These are phyloP conservation scores for Phytophthora kernoviae DNA, from an alignment of 352 stramenopile species.

Conservation along the genomic window DNA sequence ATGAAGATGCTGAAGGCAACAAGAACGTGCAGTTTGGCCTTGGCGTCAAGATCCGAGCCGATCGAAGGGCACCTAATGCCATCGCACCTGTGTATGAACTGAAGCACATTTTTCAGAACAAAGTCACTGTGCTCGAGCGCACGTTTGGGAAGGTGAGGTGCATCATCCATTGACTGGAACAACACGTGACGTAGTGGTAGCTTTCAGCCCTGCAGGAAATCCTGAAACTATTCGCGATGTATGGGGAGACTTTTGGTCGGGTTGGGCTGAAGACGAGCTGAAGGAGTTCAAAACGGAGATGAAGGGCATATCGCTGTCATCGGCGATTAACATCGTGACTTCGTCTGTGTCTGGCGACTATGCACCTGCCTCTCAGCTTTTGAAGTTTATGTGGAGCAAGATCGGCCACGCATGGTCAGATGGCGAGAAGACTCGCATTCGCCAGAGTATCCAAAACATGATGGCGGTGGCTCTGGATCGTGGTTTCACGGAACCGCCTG, in stretches of 20 bases:
- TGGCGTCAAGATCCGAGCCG: slow-evolving; percentile 77
- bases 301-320: slow-evolving; percentile 74
- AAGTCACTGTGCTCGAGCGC: slow-evolving; percentile 74
- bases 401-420: slow-evolving; percentile 83
- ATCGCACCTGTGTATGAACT: slow-evolving; percentile 77
- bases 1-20: slow-evolving; percentile 84
- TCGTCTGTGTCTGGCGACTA: slow-evolving; percentile 85
- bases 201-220: slow-evolving; percentile 79
- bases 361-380: slow-evolving; percentile 66
- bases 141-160: slow-evolving; percentile 81
- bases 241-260: slow-evolving; percentile 88
- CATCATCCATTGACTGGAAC: slow-evolving; percentile 36
- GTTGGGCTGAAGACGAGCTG: slow-evolving; percentile 85
- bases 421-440: slow-evolving; percentile 83
- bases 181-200: slow-evolving; percentile 72
- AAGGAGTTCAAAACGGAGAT: slow-evolving; percentile 82
- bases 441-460: slow-evolving; percentile 89
- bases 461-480: slow-evolving; percentile 80
- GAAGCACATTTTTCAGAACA: slow-evolving; percentile 88
- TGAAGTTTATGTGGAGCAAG: slow-evolving; percentile 87
- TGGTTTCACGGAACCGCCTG: slow-evolving; percentile 64
- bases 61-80: slow-evolving; percentile 49
- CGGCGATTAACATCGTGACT: slow-evolving; percentile 76
- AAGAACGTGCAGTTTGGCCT: slow-evolving; percentile 87
- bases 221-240: slow-evolving; percentile 84